Evolutionary conservation across 768 basidiomycete species (phyloP).

Genomic region (Cystobasidium tubakii): DNA sequence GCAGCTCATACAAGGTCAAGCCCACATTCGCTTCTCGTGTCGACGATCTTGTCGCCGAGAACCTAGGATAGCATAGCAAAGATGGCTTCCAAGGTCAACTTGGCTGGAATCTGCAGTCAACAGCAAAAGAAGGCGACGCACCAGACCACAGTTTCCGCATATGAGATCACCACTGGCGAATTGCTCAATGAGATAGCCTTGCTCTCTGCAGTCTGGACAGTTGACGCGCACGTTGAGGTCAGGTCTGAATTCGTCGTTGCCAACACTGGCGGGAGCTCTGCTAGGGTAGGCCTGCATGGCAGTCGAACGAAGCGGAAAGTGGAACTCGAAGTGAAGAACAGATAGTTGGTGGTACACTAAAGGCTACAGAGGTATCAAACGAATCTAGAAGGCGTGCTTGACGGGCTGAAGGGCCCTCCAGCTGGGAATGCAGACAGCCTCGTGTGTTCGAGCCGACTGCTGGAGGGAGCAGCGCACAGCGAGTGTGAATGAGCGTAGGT

Average conservation of each 20-base stretch:
- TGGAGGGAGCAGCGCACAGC: neutral
- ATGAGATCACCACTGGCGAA: slow-evolving; percentile 93
- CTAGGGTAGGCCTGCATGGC: slow-evolving; percentile 32
- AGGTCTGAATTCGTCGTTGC: slow-evolving; percentile 19
- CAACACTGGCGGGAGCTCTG: slow-evolving; percentile 4
- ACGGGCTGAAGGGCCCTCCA: neutral
- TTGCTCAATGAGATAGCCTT: slow-evolving; percentile 92
- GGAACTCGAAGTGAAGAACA: neutral
- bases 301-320: neutral
- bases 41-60: slow-evolving; percentile 89
- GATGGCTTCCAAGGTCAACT: neutral
- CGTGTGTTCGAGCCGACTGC: too few species aligned
- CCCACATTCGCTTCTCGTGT: slow-evolving; percentile 96
- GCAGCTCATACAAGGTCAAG: slow-evolving; percentile 46
- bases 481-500: neutral
- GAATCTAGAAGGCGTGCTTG: neutral
- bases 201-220: slow-evolving; percentile 90
- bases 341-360: neutral
- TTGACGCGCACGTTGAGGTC: slow-evolving; percentile 52
- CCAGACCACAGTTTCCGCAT: slow-evolving; percentile 68
- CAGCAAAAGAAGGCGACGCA: neutral
- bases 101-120: too few species aligned
- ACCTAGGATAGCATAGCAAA: slow-evolving; percentile 60
- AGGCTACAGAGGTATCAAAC: neutral
- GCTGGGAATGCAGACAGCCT: too few species aligned